Conservation (phyloP, 2,329 filamentous ascomycete genomes). For the Lachnellula suecica region DNA sequence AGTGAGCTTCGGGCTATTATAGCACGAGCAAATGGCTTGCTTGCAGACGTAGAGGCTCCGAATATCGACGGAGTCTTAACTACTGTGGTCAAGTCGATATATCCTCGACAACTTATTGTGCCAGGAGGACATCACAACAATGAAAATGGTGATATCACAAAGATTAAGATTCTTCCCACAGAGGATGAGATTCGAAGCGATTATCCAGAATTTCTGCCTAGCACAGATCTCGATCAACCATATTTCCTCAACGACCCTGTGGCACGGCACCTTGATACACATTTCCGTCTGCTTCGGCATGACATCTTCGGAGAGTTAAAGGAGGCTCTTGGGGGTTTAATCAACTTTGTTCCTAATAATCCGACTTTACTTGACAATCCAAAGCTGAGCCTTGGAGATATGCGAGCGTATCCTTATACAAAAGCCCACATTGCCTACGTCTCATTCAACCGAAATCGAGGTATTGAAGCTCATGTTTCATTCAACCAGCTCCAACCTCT, state of each 20-base stretch:
- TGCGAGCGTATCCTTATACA: constrained; percentile 30
- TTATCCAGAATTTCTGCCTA: constrained; percentile 44
- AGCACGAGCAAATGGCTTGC: constrained; percentile 16
- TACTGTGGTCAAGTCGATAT: constrained; percentile 16
- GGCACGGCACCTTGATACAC: constrained; percentile 27
- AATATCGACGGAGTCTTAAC: constrained; percentile 10
- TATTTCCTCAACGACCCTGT: constrained; percentile 38
- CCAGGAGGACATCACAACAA: constrained; percentile 19
- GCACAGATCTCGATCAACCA: constrained; percentile 37
- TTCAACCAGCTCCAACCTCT: constrained; percentile 41
- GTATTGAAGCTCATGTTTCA: constrained; percentile 43
- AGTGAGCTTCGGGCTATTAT: constrained; percentile 18
- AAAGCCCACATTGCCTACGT: constrained; percentile 20
- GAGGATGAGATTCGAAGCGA: constrained; percentile 34
- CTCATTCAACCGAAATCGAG: constrained; percentile 27
- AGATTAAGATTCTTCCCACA: constrained; percentile 35
- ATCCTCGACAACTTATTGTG: constrained; percentile 13
- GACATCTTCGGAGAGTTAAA: constrained; percentile 55
- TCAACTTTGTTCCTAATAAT: constrained; percentile 21
- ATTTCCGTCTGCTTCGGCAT: constrained; percentile 35
- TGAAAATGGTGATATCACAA: constrained; percentile 32
- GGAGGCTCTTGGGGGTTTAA: constrained; percentile 35
- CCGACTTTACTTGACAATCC: constrained; percentile 15
- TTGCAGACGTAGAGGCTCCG: constrained; percentile 7
- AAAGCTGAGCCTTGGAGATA: constrained; percentile 17